Base-by-base conservation (phyloP, 441 rosid genomes). In the Gossypium gossypioides region DNA sequence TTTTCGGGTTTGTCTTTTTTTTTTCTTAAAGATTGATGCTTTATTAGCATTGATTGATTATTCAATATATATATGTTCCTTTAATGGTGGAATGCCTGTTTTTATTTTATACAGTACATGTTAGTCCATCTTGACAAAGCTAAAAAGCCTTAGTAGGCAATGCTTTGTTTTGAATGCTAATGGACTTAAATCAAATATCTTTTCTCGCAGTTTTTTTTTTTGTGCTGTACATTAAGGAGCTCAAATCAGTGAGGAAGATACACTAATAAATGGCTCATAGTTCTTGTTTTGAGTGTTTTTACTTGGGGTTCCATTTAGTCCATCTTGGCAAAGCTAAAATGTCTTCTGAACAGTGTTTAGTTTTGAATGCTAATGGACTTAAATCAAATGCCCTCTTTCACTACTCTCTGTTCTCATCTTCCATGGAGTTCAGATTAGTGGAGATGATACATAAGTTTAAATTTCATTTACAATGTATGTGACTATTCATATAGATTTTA, bases 51-150 rank as follows among this genome's bases (percentile, higher is more conserved):
- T 21, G 6, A 9, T 8, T 22, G 6, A 3, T 8, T 22, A 1
- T 10, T 21, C 2, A 21, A 21, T 21, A 55, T 19, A 55, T 27
- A 27, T 25, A 25, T 27, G 4, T 27, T 27, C 6, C 32, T 27
- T 27, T 3, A 27, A 27, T 27, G 32, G 32, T 27, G 32, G 32
- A 27, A 27, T 27, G 32, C 32, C 6, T 27, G 6, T 27, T 27
- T 27, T 4, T 27, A 27, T 27, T 27, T 27, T 27, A 27, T 27
- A 27, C n/a, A 8, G 37, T 62, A 8, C n/a, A 16, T 5, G 13
- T 29, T 46, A 61, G 75, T 72, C 61, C 75, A 72, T 61, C 69
- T 61, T 72, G 75, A 69, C 59, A 61, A 46, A 72, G 51, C 54
- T 37, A 16, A 16, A 46, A 18, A 18, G 69, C 60, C 55, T 24